Conservation (phyloP, 805 yeast species). For the Zygotorulaspora sp. region DNA sequence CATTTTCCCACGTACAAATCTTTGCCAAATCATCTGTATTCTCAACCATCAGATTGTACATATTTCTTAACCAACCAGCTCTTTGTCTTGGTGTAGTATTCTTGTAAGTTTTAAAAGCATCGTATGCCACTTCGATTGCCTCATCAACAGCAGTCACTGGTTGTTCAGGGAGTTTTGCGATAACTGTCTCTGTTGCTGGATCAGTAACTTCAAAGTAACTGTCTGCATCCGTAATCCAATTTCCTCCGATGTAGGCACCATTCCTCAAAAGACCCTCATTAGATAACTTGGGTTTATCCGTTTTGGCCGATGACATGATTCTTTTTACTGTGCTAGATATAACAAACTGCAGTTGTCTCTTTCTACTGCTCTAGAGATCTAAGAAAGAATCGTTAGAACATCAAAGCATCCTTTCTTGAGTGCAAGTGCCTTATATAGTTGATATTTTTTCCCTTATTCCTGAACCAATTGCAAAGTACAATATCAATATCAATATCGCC, state of each 20-base stretch:
- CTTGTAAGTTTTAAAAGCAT: slow-evolving; percentile 44
- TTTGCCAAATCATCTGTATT: slow-evolving; percentile 55
- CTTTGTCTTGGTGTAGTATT: slow-evolving; percentile 49
- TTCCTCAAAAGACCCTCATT: slow-evolving; percentile 52
- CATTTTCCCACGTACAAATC: slow-evolving; percentile 56
- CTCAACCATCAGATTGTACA: slow-evolving; percentile 49
- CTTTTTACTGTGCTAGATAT: too few species aligned
- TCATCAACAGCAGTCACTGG: slow-evolving; percentile 55
- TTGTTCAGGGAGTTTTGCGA: slow-evolving; percentile 59
- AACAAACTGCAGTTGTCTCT: too few species aligned
- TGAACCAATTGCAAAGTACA: background rate
- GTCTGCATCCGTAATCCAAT: slow-evolving; percentile 52
- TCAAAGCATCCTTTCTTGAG: too few species aligned
- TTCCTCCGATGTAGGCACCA: slow-evolving; percentile 67
- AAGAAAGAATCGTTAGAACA: too few species aligned
- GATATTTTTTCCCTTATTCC: too few species aligned
- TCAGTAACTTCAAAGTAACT: slow-evolving; percentile 61
- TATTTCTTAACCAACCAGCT: slow-evolving; percentile 46
- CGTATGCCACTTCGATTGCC: slow-evolving; percentile 47
- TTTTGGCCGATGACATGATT: slow-evolving; percentile 9
- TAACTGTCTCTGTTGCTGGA: slow-evolving; percentile 63
- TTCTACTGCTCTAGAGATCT: too few species aligned
- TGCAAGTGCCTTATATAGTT: too few species aligned
- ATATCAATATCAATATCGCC: background rate
- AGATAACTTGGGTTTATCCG: slow-evolving; percentile 33